Base-by-base conservation (phyloP, 495 filamentous ascomycete genomes). In the Rostrohypoxylon terebratum region DNA sequence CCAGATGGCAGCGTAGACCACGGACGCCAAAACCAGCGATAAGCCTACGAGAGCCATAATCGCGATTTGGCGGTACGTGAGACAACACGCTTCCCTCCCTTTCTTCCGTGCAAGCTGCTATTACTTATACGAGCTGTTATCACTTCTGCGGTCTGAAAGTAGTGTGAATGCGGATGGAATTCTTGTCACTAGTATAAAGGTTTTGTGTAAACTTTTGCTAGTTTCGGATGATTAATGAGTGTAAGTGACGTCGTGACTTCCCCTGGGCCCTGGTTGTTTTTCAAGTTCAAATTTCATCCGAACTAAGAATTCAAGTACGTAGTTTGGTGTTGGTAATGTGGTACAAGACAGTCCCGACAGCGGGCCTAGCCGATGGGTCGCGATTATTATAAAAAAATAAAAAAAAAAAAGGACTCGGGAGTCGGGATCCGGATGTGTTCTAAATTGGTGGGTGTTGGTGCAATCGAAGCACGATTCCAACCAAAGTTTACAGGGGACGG, bases 41-140 rank as follows among this genome's bases (percentile, higher is more conserved):
- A 88, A 72, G 59, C 85, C 87, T 20, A 90, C 66, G 63, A 87
- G 76, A 73, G 80, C 83, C 86, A 87, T 88, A 6, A 28, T 18
- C 23, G 38, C 44, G 36, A 61, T 48, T 4, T 42, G 34, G 38
- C 38, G 38, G 38, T 44, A 44, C 7, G 28, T 51, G 6, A 13
- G 65, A 45, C 20, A 36, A 42, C 21, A 23, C 33, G 20, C 25
- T 18, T 55, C 25, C 18, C 36, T 50, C 13, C 42, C n/a, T 48
- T 50, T 25, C 23, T 53, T 25, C n/a, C n/a, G 9, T 23, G 21
- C 13, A 5, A 4, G 38, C 23, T 18, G 59, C 6, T 31, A 16
- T n/a, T n/a, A n/a, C n/a, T n/a, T n/a, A n/a, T n/a, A n/a, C n/a
- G n/a, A n/a, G n/a, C n/a, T n/a, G n/a, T n/a, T n/a, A n/a, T n/a